Conservation (phyloP, 805 yeast species). For the Candida wancherniae region DNA sequence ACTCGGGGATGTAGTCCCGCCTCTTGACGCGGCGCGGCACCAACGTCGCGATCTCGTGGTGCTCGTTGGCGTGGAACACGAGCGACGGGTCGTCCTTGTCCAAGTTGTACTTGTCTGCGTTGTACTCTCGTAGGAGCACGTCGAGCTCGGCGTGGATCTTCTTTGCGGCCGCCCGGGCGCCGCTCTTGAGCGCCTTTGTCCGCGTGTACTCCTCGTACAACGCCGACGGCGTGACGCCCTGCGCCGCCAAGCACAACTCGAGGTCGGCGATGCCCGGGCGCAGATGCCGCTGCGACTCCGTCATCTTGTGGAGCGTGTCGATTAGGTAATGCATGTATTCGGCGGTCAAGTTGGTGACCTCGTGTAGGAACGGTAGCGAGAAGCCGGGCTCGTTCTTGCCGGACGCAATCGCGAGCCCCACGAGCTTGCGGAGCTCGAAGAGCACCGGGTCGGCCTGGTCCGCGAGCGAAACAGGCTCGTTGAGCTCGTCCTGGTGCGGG, state of each 20-base stretch:
- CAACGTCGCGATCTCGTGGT: slow-evolving; percentile 47
- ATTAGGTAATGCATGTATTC: slow-evolving; percentile 35
- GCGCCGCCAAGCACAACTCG: slow-evolving; percentile 39
- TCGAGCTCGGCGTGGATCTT: slow-evolving; percentile 8
- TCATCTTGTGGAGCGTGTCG: slow-evolving; percentile 41
- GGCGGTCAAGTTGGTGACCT: slow-evolving; percentile 25
- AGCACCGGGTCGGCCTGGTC: slow-evolving; percentile 19
- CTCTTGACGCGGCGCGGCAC: slow-evolving; percentile 45
- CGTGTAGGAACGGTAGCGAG: slow-evolving; percentile 26
- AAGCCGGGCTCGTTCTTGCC: slow-evolving; percentile 15
- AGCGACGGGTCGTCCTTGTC: slow-evolving; percentile 39
- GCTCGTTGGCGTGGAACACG: slow-evolving; percentile 51
- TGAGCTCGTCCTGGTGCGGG: slow-evolving; percentile 1
- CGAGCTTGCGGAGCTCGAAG: slow-evolving; percentile 25
- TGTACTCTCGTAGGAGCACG: slow-evolving; percentile 11
- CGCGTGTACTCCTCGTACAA: slow-evolving; percentile 33
- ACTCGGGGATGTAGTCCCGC: slow-evolving; percentile 55
- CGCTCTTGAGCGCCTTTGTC: slow-evolving; percentile 4
- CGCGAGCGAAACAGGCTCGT: slow-evolving; percentile 2
- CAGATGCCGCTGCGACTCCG: slow-evolving; percentile 57
- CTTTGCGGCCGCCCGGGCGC: slow-evolving; percentile 4
- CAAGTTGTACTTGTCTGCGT: slow-evolving; percentile 18
- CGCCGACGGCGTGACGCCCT: slow-evolving; percentile 35
- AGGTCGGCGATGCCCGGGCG: slow-evolving; percentile 52
- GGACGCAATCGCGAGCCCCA: slow-evolving; percentile 23